Base-by-base conservation (phyloP, 2,329 filamentous ascomycete genomes). In the Penicillium italicum region DNA sequence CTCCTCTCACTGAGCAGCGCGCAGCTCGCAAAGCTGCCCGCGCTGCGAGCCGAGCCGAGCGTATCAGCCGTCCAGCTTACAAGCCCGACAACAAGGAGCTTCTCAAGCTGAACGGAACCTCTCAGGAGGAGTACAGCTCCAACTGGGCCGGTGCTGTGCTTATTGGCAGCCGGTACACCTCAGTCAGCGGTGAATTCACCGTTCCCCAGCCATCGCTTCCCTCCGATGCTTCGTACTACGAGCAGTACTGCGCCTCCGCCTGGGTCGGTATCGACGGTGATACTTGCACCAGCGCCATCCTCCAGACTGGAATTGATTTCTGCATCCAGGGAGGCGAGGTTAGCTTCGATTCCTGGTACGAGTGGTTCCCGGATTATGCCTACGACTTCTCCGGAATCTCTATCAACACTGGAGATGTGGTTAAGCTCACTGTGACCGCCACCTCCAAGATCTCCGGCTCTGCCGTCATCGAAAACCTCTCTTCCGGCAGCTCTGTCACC, bases 181-280 rank as follows among this genome's bases (percentile, higher is more conserved):
- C 73, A 16, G 82, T 83, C 31, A 76, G 75, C 3, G 82, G 76
- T n/a, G 77, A 75, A 26, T 79, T 84, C 68, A 77, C 71, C 5
- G 77, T 82, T 1, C 82, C 81, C 1, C 77, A 72, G 1, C 77
- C 79, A 14, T 66, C 69, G 31, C 62, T 67, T 11, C 74, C 76
- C 1, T 61, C 66, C 6, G 72, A 72, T 44, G 69, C 69, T 46
- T 66, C 63, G 51, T 66, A 62, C 33, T 61, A 54, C 24, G 63
- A 54, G 6, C 62, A 71, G 22, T 77, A 78, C 63, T 75, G 75
- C 30, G 77, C 78, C 20, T 78, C 79, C 4, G 80, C 80, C 7
- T 84, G 80, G 82, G 80, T 84, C 7, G 82, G 82, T 33, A 83
- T 85, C 52, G 82, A 84, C 60, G 82, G 82, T 16, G 79, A 82